phyloP scores from a whole-genome alignment of 148 eudicot species.

The Dysphania ambrosioides region DNA sequence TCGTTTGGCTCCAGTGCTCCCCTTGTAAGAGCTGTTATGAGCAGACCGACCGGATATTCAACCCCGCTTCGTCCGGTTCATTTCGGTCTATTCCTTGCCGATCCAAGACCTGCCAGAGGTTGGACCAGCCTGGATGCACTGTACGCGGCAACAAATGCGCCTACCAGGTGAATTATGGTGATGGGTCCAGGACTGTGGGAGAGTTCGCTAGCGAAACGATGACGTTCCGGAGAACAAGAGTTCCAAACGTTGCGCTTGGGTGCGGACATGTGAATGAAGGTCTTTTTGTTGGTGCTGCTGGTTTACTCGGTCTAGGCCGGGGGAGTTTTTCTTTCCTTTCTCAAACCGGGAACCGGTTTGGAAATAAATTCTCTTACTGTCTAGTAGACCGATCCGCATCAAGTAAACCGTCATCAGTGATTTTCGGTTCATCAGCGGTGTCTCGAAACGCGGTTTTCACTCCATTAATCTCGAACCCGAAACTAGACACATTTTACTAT shows the following conservation, averaged over 20 bases:
- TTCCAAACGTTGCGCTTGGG: conserved; percentile 70
- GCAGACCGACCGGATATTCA: conserved; percentile 73
- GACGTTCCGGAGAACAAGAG: conserved; percentile 54
- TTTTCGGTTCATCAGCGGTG: conserved; percentile 65
- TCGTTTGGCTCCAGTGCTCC: conserved; percentile 85
- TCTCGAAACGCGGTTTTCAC: conserved; percentile 62
- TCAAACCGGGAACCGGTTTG: conserved; percentile 70
- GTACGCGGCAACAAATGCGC: conserved; percentile 47
- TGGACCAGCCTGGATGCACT: conserved; percentile 74
- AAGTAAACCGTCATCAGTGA: conserved; percentile 64
- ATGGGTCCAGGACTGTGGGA: conserved; percentile 81
- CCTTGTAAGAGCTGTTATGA: conserved; percentile 78
- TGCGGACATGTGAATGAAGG: conserved; percentile 97
- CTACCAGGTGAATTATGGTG: conserved; percentile 86
- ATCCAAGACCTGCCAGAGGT: conserved; percentile 54
- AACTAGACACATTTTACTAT: conserved; percentile 91
- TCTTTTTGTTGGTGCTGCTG: conserved; percentile 83
- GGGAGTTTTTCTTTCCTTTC: conserved; percentile 72
- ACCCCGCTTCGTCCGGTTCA: conserved; percentile 56
- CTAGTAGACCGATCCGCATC: conserved; percentile 75
- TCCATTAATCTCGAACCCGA: conserved; percentile 70
- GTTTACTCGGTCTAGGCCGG: conserved; percentile 76
- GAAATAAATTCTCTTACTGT: conserved; percentile 74
- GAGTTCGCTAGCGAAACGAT: conserved; percentile 87
- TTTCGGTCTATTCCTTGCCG: conserved; percentile 52